Evolutionary conservation across 2,329 filamentous ascomycete species (phyloP).

Genomic region (Hymenoscyphus scutula): DNA sequence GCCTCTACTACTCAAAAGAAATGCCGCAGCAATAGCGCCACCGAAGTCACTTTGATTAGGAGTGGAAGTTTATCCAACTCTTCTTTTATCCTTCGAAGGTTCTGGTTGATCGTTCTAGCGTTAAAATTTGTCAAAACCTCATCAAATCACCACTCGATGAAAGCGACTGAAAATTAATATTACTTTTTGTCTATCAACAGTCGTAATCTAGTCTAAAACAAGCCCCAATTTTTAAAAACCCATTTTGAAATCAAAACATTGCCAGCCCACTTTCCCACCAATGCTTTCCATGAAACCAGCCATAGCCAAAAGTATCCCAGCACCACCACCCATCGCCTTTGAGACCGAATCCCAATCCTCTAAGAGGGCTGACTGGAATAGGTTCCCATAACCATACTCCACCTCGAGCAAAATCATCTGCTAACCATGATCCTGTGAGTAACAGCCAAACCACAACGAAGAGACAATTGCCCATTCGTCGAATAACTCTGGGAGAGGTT

Average conservation of each 20-base stretch:
- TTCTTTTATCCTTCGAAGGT: no score
- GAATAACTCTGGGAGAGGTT: constrained; percentile 44
- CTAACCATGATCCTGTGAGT: constrained; percentile 61
- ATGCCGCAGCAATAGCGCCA: no score
- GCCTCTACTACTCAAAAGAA: no score
- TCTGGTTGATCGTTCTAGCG: no score
- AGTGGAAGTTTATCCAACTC: no score
- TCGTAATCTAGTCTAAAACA: no score
- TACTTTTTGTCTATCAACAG: no score
- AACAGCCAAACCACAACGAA: constrained; percentile 68
- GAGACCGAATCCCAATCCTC: constrained; percentile 62
- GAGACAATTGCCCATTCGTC: constrained; percentile 56
- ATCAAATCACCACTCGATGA: no score
- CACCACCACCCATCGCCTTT: constrained; percentile 65
- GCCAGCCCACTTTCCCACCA: constrained; percentile 61
- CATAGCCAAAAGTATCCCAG: constrained; percentile 52
- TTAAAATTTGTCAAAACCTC: no score
- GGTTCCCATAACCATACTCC: constrained; percentile 82
- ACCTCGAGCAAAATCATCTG: constrained; percentile 71
- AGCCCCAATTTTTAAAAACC: no score
- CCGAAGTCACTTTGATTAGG: no score
- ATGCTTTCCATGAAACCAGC: constrained; percentile 56
- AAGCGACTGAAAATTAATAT: no score
- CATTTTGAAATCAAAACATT: neutral
- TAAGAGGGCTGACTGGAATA: constrained; percentile 70